Evolutionary conservation across 371 early-diverging fungal species (phyloP).

Genomic region (Lichtheimia corymbifera): DNA sequence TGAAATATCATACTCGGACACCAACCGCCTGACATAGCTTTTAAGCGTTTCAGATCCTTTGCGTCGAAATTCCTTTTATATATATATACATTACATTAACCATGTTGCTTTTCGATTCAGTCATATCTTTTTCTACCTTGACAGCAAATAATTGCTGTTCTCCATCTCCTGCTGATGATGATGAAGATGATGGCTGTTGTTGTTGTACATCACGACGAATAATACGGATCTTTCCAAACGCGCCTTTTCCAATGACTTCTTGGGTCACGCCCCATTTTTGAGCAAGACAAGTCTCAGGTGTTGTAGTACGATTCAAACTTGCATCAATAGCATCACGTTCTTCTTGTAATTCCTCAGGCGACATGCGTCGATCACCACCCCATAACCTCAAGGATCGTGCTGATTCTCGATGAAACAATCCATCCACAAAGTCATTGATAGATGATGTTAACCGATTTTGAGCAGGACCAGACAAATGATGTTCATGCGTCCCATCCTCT

Average conservation of each 20-base stretch:
- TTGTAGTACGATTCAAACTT: constrained; percentile 19
- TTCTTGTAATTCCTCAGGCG: constrained; percentile 28
- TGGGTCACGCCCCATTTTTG: constrained; percentile 52
- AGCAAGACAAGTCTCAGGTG: constrained; percentile 21
- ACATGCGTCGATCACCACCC: constrained; percentile 27
- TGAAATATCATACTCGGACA: constrained; percentile 89
- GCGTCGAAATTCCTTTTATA: constrained; percentile 59
- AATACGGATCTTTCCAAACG: constrained; percentile 49
- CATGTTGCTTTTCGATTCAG: too few relatives aligned
- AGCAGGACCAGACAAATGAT: constrained; percentile 34
- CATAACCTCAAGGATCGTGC: constrained; percentile 14
- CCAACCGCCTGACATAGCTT: constrained; percentile 85
- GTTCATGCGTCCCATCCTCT: constrained; percentile 36
- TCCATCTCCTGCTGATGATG: too few relatives aligned
- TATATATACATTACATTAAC: too few relatives aligned
- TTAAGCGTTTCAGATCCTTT: constrained; percentile 54
- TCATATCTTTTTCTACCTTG: constrained; percentile 30
- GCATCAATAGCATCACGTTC: constrained; percentile 27
- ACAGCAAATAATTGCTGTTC: constrained; percentile 50
- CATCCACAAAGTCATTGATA: constrained; percentile 34
- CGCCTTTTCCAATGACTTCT: constrained; percentile 51
- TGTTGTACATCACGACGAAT: constrained; percentile 24
- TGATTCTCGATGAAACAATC: constrained; percentile 11
- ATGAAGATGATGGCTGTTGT: not conserved
- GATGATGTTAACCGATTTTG: constrained; percentile 35